Evolutionary conservation across 1,284 basidiomycete genomes (phyloP).

Genomic region (Naganishia sp.): DNA sequence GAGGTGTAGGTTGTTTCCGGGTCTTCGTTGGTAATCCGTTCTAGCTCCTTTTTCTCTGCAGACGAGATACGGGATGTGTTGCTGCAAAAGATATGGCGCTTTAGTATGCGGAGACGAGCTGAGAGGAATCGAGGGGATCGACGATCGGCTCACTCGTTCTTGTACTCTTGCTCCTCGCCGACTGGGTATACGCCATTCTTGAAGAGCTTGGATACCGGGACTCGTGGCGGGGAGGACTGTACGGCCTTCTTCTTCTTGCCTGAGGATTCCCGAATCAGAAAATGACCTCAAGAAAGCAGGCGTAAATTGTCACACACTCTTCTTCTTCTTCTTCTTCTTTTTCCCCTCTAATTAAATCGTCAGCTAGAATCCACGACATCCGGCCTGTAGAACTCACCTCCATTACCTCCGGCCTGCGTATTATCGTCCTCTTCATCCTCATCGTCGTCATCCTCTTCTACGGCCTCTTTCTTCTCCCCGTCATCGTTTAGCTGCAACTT

Average conservation of each 20-base stretch:
- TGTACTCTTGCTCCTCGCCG: slow-evolving; percentile 89
- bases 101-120: neutral
- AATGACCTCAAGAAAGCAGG: neutral
- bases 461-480: slow-evolving; percentile 12
- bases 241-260: slow-evolving; percentile 73
- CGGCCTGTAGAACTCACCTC: neutral
- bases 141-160: slow-evolving; percentile 65
- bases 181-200: slow-evolving; percentile 82
- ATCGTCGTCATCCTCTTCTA: slow-evolving; percentile 22
- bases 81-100: slow-evolving; percentile 54
- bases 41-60: slow-evolving; percentile 83
- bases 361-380: neutral
- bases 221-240: slow-evolving; percentile 91
- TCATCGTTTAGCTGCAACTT: slow-evolving; percentile 25
- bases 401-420: slow-evolving; percentile 4
- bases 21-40: slow-evolving; percentile 74
- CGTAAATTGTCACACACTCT: slow-evolving; percentile 9
- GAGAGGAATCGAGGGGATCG: neutral
- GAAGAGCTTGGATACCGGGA: slow-evolving; percentile 88
- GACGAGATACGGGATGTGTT: slow-evolving; percentile 84
- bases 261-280: slow-evolving; percentile 20
- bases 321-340: slow-evolving; percentile 29
- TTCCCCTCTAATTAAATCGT: slow-evolving; percentile 13
- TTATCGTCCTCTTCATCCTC: slow-evolving; percentile 25
- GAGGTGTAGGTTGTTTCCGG: slow-evolving; percentile 79